Percentiles rank a stretch among this genome's conserved stretches.
Conservation (phyloP, 352 stramenopile species). For the Phytophthora fragariae region DNA sequence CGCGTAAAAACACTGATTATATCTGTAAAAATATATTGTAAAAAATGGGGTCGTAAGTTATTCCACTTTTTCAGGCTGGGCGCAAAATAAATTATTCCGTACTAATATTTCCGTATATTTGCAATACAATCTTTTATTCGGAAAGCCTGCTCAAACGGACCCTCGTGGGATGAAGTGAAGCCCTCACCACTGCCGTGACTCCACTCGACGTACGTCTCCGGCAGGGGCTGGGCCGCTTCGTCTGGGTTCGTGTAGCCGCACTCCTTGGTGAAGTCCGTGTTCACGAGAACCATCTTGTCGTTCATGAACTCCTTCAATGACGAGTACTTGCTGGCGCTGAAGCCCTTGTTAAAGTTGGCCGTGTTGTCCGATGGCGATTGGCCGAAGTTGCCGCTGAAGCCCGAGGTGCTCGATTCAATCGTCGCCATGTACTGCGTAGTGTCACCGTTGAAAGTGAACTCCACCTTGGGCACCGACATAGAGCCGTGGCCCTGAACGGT, state of each 20-base stretch:
- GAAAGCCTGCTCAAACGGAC: too few species aligned
- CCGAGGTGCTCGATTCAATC: slow-evolving; percentile 33
- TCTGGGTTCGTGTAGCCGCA: slow-evolving; percentile 42
- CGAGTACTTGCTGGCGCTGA: slow-evolving; percentile 30
- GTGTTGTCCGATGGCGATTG: slow-evolving; percentile 29
- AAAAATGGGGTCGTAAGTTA: too few species aligned
- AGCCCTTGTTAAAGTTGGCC: slow-evolving; percentile 32
- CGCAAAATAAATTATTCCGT: too few species aligned
- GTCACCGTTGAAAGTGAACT: slow-evolving; percentile 38
- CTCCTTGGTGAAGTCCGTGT: slow-evolving; percentile 26
- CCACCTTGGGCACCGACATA: slow-evolving; percentile 33
- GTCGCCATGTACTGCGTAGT: slow-evolving; percentile 35
- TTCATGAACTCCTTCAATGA: slow-evolving; percentile 36
- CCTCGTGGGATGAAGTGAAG: slow-evolving; percentile 28
- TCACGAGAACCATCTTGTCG: slow-evolving; percentile 28
- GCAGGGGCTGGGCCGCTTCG: slow-evolving; percentile 23
- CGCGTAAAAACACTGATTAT: too few species aligned
- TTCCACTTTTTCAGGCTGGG: too few species aligned
- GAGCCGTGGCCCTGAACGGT: slow-evolving; percentile 34
- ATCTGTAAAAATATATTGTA: too few species aligned
- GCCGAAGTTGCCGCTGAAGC: slow-evolving; percentile 30
- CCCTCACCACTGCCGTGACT: slow-evolving; percentile 36
- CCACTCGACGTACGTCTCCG: slow-evolving; percentile 38
- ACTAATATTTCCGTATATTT: too few species aligned
- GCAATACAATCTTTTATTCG: too few species aligned